A percentile compares a stretch with the other conserved stretches of the same genome.
These are phyloP conservation scores for Fusarium verticillioides DNA, from an alignment of 2,329 filamentous ascomycete genomes.

Conservation along the genomic window DNA sequence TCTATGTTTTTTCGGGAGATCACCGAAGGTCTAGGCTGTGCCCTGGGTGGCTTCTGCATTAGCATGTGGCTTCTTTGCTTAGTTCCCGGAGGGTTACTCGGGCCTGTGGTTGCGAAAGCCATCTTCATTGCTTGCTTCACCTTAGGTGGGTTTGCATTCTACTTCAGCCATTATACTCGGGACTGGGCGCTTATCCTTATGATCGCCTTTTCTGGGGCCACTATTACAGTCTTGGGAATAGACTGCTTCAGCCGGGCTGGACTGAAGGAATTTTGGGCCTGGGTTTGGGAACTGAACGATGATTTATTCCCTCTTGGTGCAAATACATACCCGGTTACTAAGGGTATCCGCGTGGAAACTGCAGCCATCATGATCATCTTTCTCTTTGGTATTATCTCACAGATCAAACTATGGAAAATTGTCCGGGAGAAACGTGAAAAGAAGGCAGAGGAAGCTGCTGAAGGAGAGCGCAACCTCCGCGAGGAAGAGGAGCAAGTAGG, in stretches of 20 bases:
- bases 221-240: conserved; percentile 81
- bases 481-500: conserved; percentile 77
- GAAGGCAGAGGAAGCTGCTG: conserved; percentile 61
- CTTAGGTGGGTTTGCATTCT: conserved; percentile 74
- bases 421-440: conserved; percentile 71
- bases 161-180: conserved; percentile 81
- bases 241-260: conserved; percentile 93
- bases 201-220: conserved; percentile 85
- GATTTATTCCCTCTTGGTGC: conserved; percentile 82
- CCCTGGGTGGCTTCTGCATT: conserved; percentile 86
- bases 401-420: conserved; percentile 86
- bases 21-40: conserved; percentile 81
- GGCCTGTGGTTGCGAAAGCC: conserved; percentile 68
- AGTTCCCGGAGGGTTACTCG: conserved; percentile 78
- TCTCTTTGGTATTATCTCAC: conserved; percentile 81
- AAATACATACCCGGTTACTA: conserved; percentile 84
- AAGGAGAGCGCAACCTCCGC: conserved; percentile 65
- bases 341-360: conserved; percentile 86
- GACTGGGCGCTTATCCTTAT: conserved; percentile 80
- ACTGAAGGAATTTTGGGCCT: conserved; percentile 95
- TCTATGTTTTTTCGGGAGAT: conserved; percentile 85
- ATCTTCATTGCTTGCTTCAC: conserved; percentile 82
- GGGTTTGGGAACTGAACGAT: conserved; percentile 85
- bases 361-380: conserved; percentile 80
- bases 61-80: conserved; percentile 92